Percentiles rank a stretch among this genome's conserved stretches.
Conservation (phyloP, 345 rosid species). For the Turritis glabra region DNA sequence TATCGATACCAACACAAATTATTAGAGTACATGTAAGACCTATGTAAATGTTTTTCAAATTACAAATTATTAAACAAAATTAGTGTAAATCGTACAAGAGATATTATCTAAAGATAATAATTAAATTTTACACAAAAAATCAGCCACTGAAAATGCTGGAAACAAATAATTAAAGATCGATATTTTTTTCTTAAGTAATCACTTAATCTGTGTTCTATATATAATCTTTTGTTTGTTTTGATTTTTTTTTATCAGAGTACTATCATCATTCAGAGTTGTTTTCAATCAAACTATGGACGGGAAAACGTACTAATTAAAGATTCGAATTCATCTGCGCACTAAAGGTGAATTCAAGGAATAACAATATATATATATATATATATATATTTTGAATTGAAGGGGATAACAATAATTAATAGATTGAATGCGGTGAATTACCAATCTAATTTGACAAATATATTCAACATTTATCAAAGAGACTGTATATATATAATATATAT, state of each 20-base stretch:
- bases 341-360: neutral
- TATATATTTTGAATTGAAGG: no score
- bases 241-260: neutral
- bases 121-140: no score
- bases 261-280: no score
- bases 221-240: neutral
- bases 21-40: no score
- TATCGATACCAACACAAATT: no score
- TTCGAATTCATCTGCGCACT: neutral
- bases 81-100: no score
- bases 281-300: slow-evolving; percentile 23
- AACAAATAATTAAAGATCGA: neutral
- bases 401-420: neutral
- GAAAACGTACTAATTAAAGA: neutral
- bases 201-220: neutral
- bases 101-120: no score
- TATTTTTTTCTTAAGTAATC: neutral
- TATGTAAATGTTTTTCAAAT: no score
- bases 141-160: neutral
- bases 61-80: no score
- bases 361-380: no score
- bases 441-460: neutral
- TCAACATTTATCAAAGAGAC: neutral
- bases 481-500: neutral
- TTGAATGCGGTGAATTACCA: neutral